phyloP scores from a whole-genome alignment of 73 alveolate genomes.

The Paramecium primaurelia region DNA sequence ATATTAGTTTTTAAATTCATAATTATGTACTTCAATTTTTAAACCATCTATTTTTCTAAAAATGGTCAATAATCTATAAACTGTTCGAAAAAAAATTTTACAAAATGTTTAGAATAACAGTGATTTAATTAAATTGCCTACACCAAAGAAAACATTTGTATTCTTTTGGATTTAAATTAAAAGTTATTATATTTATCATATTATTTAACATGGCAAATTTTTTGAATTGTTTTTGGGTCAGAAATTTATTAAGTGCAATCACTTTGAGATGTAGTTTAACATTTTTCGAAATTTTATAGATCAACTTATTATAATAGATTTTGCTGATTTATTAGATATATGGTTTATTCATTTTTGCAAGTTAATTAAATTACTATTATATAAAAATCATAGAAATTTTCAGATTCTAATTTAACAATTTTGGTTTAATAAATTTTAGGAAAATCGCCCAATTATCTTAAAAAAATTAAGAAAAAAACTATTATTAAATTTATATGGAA shows the following conservation, averaged over 20 bases:
- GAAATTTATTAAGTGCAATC: neutral
- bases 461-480: neutral
- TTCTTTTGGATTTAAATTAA: neutral
- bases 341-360: neutral
- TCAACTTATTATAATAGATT: too few relatives aligned
- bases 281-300: too few relatives aligned
- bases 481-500: slow-evolving; percentile 1
- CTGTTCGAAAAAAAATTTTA: too few relatives aligned
- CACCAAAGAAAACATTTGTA: neutral
- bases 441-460: neutral
- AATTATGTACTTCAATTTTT: too few relatives aligned
- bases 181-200: neutral
- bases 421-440: neutral
- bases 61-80: too few relatives aligned
- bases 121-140: too few relatives aligned
- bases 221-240: neutral
- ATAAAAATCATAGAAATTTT: neutral
- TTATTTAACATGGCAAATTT: neutral
- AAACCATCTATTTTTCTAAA: too few relatives aligned
- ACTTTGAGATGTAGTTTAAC: neutral
- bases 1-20: too few relatives aligned
- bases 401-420: neutral
- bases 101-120: too few relatives aligned
- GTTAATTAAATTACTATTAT: neutral
- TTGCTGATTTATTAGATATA: neutral